Evolutionary conservation across 176 grass and related monocot genomes (phyloP), one percentile per base, ranked within the genome.

Genomic region (Echinochloa phyllopogon): DNA sequence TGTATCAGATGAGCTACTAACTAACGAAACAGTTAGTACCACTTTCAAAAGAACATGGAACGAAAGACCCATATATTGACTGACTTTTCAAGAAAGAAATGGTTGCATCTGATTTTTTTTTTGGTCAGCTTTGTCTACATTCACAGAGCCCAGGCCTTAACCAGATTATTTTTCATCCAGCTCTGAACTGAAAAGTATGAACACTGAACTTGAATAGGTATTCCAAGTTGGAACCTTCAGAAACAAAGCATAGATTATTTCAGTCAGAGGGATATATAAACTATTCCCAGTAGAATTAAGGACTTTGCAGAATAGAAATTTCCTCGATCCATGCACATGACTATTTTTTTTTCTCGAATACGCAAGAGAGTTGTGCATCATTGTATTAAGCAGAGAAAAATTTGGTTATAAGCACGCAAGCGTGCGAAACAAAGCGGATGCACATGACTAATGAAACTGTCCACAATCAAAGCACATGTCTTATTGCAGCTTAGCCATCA

Each of bases 281-380:
- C 14, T 82, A 90, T 23, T 78, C 25, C 12, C 29, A 59, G 48
- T 36, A 65, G 13, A 82, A 86, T 77, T 77, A 55, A 86, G 39
- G 55, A 86, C 47, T 27, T 49, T 77, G 4, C 47, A n/a, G 39
- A 65, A 47, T 77, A 8, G 15, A n/a, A 82, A 49, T 86, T 48
- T 16, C 49, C 36, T 53, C 16, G 17, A 77, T 77, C 74, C 66
- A 74, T 45, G 3, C 48, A 74, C 74, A 71, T 65, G 66, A 15
- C 47, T 44, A 43, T n/a, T n/a, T n/a, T n/a, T n/a, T n/a, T n/a
- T n/a, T n/a, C n/a, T n/a, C n/a, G n/a, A n/a, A n/a, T n/a, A n/a
- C n/a, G n/a, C n/a, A n/a, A n/a, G n/a, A n/a, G n/a, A n/a, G n/a
- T n/a, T n/a, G n/a, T n/a, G n/a, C n/a, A n/a, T n/a, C n/a, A n/a